Percentiles rank a stretch among this genome's conserved stretches.
phyloP scores from a whole-genome alignment of 805 yeast genomes.

The Dipodascus albidus region DNA sequence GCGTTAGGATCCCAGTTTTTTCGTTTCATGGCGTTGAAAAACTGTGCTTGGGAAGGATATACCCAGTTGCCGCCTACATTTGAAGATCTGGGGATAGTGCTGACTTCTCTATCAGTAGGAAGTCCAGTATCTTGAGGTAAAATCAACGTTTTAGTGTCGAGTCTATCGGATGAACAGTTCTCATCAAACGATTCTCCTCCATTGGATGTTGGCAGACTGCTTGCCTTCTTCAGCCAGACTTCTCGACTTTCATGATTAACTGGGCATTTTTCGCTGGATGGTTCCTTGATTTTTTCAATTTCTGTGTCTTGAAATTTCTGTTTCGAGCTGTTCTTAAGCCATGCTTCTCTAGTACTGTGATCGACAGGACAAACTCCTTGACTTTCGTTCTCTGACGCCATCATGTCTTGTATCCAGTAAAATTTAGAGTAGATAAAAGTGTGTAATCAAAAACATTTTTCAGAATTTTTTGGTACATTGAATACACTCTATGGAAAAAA shows the following conservation, averaged over 20 bases:
- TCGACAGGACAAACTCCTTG: conserved; percentile 39
- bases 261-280: conserved; percentile 53
- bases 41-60: conserved; percentile 92
- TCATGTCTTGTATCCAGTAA: not conserved
- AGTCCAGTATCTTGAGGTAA: conserved; percentile 24
- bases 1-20: conserved; percentile 80
- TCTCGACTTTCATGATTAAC: conserved; percentile 54
- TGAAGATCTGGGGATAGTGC: conserved; percentile 76
- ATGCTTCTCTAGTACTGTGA: conserved; percentile 27
- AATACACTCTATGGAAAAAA: not conserved
- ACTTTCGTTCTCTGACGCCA: not conserved
- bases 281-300: conserved; percentile 6
- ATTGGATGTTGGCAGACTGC: conserved; percentile 4
- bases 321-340: conserved; percentile 8
- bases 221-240: conserved; percentile 39
- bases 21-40: conserved; percentile 86
- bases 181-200: not conserved
- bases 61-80: conserved; percentile 62
- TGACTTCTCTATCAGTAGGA: conserved; percentile 64
- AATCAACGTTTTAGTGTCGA: conserved; percentile 5
- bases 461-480: too few relatives aligned
- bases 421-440: not conserved
- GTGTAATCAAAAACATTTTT: not conserved
- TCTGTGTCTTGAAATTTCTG: conserved; percentile 15
- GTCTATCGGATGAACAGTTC: conserved; percentile 15